Evolutionary conservation across 768 basidiomycete genomes (phyloP).

Genomic region (Mycena venus): DNA sequence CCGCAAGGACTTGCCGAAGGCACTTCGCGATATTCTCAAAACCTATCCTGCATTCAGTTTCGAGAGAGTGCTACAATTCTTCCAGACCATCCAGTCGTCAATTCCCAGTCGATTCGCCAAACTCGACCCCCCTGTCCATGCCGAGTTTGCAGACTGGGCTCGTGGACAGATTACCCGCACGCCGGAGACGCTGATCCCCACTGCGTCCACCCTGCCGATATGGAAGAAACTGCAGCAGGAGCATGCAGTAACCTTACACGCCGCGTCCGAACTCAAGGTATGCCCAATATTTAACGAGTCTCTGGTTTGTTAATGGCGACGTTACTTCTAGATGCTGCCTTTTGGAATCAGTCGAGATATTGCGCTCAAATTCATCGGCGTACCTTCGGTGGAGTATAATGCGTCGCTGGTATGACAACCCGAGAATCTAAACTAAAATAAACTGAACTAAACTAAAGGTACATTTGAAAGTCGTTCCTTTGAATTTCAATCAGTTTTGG

Average conservation of each 20-base stretch:
- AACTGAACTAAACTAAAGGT: no score
- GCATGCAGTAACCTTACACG: conserved; percentile 1
- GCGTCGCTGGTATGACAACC: conserved; percentile 9
- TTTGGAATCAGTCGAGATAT: conserved; percentile 23
- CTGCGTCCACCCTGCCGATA: conserved; percentile 49
- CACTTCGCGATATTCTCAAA: conserved; percentile 36
- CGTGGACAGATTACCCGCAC: conserved; percentile 32
- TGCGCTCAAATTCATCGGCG: conserved; percentile 19
- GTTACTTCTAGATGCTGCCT: conserved; percentile 45
- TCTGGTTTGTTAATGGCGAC: no score
- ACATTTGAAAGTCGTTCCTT: conserved; percentile 21
- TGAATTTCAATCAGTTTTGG: conserved; percentile 32
- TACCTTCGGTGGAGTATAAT: conserved; percentile 17
- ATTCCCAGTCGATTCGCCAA: conserved; percentile 32
- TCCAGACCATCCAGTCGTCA: conserved; percentile 13
- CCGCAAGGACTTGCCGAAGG: conserved; percentile 31
- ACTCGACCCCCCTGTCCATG: conserved; percentile 33
- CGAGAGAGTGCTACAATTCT: conserved; percentile 36
- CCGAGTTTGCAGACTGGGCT: conserved; percentile 49
- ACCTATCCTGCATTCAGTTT: conserved; percentile 31
- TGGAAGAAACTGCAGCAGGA: conserved; percentile 42
- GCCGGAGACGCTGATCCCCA: conserved; percentile 23
- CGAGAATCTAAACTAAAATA: no score
- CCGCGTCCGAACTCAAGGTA: conserved; percentile 34
- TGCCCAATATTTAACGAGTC: no score